Evolutionary conservation across 164 flowering plant species (phyloP).

Genomic region (Kalanchoe fedtschenkoi): DNA sequence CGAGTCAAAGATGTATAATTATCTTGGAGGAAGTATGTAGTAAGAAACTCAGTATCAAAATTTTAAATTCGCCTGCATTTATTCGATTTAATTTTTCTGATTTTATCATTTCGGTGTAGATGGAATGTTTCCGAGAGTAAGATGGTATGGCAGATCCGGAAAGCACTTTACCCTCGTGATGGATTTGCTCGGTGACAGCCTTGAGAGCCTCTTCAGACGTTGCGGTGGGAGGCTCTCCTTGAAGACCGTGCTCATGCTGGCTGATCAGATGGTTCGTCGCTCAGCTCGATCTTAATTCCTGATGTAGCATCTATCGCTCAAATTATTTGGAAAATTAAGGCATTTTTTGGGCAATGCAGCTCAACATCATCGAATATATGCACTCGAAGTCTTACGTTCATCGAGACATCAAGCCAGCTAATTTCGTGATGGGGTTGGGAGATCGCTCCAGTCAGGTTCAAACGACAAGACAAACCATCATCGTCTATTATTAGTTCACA

Average conservation of each 20-base stretch:
- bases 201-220: not conserved
- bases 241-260: not conserved
- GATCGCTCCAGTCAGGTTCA: slow-evolving; percentile 23
- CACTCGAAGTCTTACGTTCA: slow-evolving; percentile 27
- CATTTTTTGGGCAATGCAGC: slow-evolving; percentile 12
- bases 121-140: not conserved
- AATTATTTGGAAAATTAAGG: too few species aligned
- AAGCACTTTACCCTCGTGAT: not conserved
- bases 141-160: not conserved
- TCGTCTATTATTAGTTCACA: not conserved
- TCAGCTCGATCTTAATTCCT: too few species aligned
- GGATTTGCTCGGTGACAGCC: not conserved
- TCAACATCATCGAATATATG: slow-evolving; percentile 21
- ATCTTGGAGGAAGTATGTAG: not conserved
- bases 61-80: not conserved
- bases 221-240: not conserved
- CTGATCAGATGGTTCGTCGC: not conserved
- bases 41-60: not conserved
- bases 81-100: not conserved
- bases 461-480: not conserved
- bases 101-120: not conserved
- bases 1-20: not conserved
- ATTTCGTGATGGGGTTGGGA: slow-evolving; percentile 26
- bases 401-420: slow-evolving; percentile 30
- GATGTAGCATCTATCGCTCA: too few species aligned